These are phyloP conservation scores for Hyphopichia buzzinii DNA, from an alignment of 1,139 yeast genomes.

Conservation along the genomic window DNA sequence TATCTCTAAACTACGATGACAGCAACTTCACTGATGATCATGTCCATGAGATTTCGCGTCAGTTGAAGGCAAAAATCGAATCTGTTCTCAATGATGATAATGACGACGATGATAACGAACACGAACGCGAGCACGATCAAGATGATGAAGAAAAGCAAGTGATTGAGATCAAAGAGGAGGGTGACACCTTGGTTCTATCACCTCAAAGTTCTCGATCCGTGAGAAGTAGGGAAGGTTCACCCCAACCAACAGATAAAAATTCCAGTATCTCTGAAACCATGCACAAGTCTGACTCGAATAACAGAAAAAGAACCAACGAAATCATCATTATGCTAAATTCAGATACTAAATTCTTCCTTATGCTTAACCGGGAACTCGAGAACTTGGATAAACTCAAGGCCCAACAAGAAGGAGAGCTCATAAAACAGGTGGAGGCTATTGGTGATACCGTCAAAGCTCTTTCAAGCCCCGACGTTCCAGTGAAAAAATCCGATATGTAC, in stretches of 20 bases:
- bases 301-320: slow-evolving; percentile 20
- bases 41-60: slow-evolving; percentile 30
- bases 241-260: slow-evolving; percentile 4
- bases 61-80: slow-evolving; percentile 33
- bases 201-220: slow-evolving; percentile 3
- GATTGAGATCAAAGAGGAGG: slow-evolving; percentile 5
- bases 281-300: not conserved
- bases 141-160: slow-evolving; percentile 42
- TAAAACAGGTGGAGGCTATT: slow-evolving; percentile 41
- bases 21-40: slow-evolving; percentile 35
- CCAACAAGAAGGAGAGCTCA: slow-evolving; percentile 45
- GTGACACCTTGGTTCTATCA: slow-evolving; percentile 3
- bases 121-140: slow-evolving; percentile 33
- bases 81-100: slow-evolving; percentile 21
- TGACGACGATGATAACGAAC: slow-evolving; percentile 6
- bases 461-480: slow-evolving; percentile 33
- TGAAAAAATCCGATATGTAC: slow-evolving; percentile 54
- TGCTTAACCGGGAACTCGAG: slow-evolving; percentile 56
- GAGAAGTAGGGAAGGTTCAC: slow-evolving; percentile 6
- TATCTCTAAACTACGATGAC: slow-evolving; percentile 34
- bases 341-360: slow-evolving; percentile 53
- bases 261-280: not conserved
- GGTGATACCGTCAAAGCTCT: slow-evolving; percentile 37
- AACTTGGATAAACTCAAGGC: slow-evolving; percentile 46
- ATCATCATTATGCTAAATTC: slow-evolving; percentile 39